phyloP scores from a whole-genome alignment of 2,329 filamentous ascomycete species.

The Apiospora saccharicola region DNA sequence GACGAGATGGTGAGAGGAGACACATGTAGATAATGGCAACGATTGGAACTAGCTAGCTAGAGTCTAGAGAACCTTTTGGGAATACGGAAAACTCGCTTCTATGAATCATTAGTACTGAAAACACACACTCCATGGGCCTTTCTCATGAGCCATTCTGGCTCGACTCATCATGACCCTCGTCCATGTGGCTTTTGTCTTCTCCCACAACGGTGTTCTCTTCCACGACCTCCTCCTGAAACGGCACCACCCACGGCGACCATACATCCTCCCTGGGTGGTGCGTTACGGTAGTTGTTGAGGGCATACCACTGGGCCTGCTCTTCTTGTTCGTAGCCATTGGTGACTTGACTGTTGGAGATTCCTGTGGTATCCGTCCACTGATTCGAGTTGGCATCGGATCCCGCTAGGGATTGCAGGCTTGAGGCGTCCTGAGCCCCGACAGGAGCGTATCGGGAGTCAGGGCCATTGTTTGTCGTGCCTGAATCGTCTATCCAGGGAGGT shows the following conservation, averaged over 20 bases:
- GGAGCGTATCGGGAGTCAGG: neutral
- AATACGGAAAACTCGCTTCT: neutral
- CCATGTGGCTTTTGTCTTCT: neutral
- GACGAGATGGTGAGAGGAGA: too few species aligned
- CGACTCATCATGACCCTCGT: neutral
- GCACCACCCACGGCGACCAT: neutral
- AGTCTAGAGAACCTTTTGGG: too few species aligned
- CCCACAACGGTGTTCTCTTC: neutral
- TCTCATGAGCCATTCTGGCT: neutral
- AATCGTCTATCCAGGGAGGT: too few species aligned
- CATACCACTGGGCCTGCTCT: neutral
- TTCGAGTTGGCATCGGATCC: neutral
- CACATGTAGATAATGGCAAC: too few species aligned
- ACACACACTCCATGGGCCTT: too few species aligned
- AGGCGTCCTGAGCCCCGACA: neutral
- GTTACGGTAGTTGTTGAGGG: neutral
- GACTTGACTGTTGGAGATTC: neutral
- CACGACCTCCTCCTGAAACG: neutral
- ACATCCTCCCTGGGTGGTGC: neutral
- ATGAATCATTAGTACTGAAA: too few species aligned
- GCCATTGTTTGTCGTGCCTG: neutral
- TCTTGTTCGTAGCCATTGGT: neutral
- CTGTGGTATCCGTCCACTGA: neutral
- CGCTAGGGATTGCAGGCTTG: neutral
- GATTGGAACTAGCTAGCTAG: neutral